phyloP scores from a whole-genome alignment of 139 green algal species.

The Volvox africanus region DNA sequence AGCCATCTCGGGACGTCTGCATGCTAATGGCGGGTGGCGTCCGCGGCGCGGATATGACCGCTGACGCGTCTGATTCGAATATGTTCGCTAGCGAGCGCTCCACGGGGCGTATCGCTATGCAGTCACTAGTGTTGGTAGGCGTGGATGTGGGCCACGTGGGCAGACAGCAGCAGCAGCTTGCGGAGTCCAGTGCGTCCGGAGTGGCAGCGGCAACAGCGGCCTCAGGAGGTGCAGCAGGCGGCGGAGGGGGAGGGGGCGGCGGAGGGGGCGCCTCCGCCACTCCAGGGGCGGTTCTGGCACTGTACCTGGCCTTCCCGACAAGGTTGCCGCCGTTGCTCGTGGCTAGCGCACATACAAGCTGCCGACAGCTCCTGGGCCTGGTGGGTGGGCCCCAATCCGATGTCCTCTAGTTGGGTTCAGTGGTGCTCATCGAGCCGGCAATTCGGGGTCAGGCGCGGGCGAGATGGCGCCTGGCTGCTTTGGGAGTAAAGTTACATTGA shows the following conservation, averaged over 20 bases:
- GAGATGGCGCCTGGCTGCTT: too few relatives aligned
- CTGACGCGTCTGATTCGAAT: slow-evolving; percentile 16
- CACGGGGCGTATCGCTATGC: slow-evolving; percentile 33
- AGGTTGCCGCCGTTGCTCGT: slow-evolving; percentile 32
- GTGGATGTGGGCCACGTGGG: background rate
- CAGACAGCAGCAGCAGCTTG: background rate
- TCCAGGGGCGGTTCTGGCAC: slow-evolving; percentile 1
- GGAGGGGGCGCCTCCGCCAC: background rate
- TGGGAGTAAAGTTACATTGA: too few relatives aligned
- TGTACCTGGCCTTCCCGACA: slow-evolving; percentile 41
- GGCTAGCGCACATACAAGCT: background rate
- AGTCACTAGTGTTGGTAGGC: slow-evolving; percentile 34
- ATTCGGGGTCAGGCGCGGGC: too few relatives aligned
- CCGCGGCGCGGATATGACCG: slow-evolving; percentile 5
- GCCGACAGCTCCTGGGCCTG: background rate
- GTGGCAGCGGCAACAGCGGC: too few relatives aligned
- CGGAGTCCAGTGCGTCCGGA: background rate
- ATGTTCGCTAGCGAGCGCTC: slow-evolving; percentile 33
- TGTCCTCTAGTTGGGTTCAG: too few relatives aligned
- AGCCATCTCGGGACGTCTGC: slow-evolving; percentile 46
- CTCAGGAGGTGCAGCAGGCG: background rate
- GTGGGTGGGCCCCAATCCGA: background rate
- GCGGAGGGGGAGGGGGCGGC: background rate
- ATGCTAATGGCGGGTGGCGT: slow-evolving; percentile 44
- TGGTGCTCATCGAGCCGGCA: too few relatives aligned